A percentile compares a stretch with the other conserved stretches of the same genome.
Evolutionary conservation across 768 basidiomycete species (phyloP).

Genomic region (Boletellus ananas): DNA sequence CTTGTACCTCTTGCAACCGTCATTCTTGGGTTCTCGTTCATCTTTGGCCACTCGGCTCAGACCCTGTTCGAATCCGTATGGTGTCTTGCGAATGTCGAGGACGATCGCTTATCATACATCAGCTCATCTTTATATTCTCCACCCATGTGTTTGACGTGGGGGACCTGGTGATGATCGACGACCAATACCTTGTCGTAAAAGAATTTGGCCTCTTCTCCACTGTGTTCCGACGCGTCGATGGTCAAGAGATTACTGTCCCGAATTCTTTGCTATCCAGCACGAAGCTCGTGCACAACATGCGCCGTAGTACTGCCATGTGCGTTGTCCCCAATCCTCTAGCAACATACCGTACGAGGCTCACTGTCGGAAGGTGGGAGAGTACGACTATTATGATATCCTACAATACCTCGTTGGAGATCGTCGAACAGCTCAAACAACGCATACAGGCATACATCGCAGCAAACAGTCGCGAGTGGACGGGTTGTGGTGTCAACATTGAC

Average conservation of each 20-base stretch:
- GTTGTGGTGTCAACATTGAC: constrained; percentile 62
- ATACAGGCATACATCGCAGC: constrained; percentile 55
- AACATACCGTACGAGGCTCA: constrained; percentile 1
- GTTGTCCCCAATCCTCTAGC: constrained; percentile 18
- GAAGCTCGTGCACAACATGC: constrained; percentile 76
- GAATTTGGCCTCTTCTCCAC: constrained; percentile 83
- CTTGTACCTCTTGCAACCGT: constrained; percentile 78
- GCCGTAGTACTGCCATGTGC: constrained; percentile 71
- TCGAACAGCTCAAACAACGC: constrained; percentile 61
- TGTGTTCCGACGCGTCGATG: constrained; percentile 74
- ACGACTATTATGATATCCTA: constrained; percentile 65
- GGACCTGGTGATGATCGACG: constrained; percentile 79
- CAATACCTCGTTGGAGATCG: constrained; percentile 62
- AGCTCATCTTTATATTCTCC: constrained; percentile 84
- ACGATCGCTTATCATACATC: neutral
- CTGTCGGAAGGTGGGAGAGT: constrained; percentile 54
- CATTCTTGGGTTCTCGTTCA: constrained; percentile 79
- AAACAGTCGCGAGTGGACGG: constrained; percentile 74
- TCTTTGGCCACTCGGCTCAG: constrained; percentile 80
- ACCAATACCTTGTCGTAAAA: constrained; percentile 43
- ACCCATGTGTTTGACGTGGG: constrained; percentile 86
- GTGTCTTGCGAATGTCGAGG: constrained; percentile 1
- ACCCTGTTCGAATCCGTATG: constrained; percentile 73
- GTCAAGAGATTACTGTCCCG: constrained; percentile 75
- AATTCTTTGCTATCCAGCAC: constrained; percentile 66